A percentile compares a stretch with the other conserved stretches of the same genome.
Evolutionary conservation across 495 filamentous ascomycete species (phyloP).

Genomic region (Aspergillus taichungensis): DNA sequence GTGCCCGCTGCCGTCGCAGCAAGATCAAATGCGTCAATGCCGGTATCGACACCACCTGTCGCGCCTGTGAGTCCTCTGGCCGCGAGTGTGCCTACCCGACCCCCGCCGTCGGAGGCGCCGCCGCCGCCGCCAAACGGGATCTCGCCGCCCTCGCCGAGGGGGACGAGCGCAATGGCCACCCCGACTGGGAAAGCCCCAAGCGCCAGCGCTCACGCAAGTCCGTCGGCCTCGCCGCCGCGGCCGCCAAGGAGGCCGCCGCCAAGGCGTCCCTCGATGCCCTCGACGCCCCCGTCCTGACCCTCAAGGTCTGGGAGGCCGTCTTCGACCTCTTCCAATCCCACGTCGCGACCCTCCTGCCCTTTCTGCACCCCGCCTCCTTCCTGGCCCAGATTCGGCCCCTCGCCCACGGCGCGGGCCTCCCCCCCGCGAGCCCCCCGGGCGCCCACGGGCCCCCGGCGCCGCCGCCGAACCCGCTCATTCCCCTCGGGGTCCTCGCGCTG

Average conservation of each 20-base stretch:
- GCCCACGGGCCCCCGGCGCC: slow-evolving; percentile 19
- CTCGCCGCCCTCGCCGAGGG: slow-evolving; percentile 38
- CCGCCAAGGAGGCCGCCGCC: slow-evolving; percentile 25
- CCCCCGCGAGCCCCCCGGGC: slow-evolving; percentile 19
- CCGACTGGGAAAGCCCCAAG: slow-evolving; percentile 49
- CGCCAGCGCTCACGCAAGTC: slow-evolving; percentile 47
- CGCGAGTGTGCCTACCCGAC: slow-evolving; percentile 69
- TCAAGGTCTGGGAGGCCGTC: slow-evolving; percentile 58
- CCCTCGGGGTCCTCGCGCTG: slow-evolving; percentile 69
- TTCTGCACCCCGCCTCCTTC: slow-evolving; percentile 72
- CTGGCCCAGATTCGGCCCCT: slow-evolving; percentile 46
- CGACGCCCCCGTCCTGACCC: slow-evolving; percentile 49
- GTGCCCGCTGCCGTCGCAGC: slow-evolving; percentile 65
- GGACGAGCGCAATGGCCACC: slow-evolving; percentile 44
- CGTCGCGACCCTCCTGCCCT: slow-evolving; percentile 73
- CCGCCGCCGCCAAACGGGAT: slow-evolving; percentile 48
- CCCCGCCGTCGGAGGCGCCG: slow-evolving; percentile 47
- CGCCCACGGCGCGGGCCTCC: slow-evolving; percentile 19
- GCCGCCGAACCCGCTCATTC: slow-evolving; percentile 54
- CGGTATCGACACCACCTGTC: slow-evolving; percentile 65
- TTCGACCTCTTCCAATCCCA: slow-evolving; percentile 78
- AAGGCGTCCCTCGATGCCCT: slow-evolving; percentile 31
- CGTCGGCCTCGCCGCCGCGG: slow-evolving; percentile 23
- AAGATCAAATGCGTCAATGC: slow-evolving; percentile 82
- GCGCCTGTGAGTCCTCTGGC: slow-evolving; percentile 65